These are phyloP conservation scores for Phytophthora fragariaefolia DNA, from an alignment of 352 stramenopile species.

Conservation along the genomic window DNA sequence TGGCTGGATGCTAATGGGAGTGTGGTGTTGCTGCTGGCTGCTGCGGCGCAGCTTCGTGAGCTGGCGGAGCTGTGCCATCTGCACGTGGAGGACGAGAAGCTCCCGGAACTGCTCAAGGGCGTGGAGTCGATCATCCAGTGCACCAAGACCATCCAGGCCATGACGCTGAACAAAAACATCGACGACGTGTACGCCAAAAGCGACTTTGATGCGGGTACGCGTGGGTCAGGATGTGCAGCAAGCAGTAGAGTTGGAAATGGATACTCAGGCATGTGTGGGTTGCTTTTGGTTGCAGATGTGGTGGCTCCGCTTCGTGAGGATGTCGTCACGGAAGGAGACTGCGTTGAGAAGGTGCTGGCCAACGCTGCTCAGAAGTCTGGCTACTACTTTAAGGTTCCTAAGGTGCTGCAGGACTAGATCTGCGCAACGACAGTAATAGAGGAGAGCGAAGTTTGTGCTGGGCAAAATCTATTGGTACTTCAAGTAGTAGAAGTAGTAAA, in stretches of 20 bases:
- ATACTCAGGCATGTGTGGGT: no score
- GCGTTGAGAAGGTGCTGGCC: slow-evolving; percentile 68
- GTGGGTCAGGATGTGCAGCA: neutral
- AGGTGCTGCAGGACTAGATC: slow-evolving; percentile 81
- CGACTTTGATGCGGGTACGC: slow-evolving; percentile 54
- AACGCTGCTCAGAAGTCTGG: slow-evolving; percentile 81
- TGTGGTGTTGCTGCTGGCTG: neutral
- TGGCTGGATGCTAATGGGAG: neutral
- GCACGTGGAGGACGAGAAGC: slow-evolving; percentile 74
- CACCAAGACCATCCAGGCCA: slow-evolving; percentile 85
- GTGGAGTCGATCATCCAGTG: slow-evolving; percentile 90
- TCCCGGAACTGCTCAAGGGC: slow-evolving; percentile 76
- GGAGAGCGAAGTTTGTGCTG: slow-evolving; percentile 7
- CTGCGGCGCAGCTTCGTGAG: slow-evolving; percentile 58
- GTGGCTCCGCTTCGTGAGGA: slow-evolving; percentile 75
- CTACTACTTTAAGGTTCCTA: slow-evolving; percentile 89
- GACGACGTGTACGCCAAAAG: slow-evolving; percentile 81
- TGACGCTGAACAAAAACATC: slow-evolving; percentile 85
- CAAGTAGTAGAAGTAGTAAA: slow-evolving; percentile 21
- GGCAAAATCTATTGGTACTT: slow-evolving; percentile 40
- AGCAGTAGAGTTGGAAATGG: no score
- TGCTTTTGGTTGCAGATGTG: slow-evolving; percentile 17
- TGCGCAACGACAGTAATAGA: slow-evolving; percentile 1
- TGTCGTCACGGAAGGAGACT: slow-evolving; percentile 79
- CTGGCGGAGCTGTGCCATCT: slow-evolving; percentile 85